Evolutionary conservation across 2,329 filamentous ascomycete species (phyloP).

Genomic region (Podosphaera fusca): DNA sequence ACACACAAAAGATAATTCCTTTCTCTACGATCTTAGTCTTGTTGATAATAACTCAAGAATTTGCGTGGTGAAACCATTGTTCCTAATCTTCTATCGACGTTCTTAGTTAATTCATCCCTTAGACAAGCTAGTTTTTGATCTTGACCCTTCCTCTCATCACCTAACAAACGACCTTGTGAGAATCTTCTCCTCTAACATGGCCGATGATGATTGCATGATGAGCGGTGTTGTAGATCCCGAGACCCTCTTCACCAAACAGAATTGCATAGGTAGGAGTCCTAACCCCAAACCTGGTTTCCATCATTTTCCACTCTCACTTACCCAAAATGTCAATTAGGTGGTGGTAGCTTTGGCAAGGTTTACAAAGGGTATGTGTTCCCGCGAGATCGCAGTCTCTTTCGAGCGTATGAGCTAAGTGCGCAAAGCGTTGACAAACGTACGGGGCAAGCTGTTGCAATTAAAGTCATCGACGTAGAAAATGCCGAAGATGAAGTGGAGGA

Average conservation of each 20-base stretch:
- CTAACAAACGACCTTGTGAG: too few species aligned
- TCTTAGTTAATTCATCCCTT: too few species aligned
- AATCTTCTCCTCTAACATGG: slow-evolving; percentile 7
- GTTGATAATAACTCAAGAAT: too few species aligned
- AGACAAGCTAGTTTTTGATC: background rate
- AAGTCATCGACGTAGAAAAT: slow-evolving; percentile 96
- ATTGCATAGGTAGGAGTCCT: slow-evolving; percentile 46
- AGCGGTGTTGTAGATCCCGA: slow-evolving; percentile 54
- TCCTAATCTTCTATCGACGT: too few species aligned
- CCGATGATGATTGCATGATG: slow-evolving; percentile 14
- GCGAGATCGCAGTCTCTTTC: background rate
- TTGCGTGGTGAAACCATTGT: too few species aligned
- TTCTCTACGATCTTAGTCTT: too few species aligned
- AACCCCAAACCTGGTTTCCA: background rate
- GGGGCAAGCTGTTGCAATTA: slow-evolving; percentile 88
- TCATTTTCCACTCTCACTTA: slow-evolving; percentile 9
- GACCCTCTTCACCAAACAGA: slow-evolving; percentile 79
- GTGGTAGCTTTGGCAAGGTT: slow-evolving; percentile 94
- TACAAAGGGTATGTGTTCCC: slow-evolving; percentile 63
- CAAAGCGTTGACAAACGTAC: slow-evolving; percentile 72
- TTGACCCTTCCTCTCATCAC: too few species aligned
- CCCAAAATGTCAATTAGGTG: slow-evolving; percentile 31
- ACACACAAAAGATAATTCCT: too few species aligned
- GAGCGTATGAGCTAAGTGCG: background rate
- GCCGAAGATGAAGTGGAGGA: slow-evolving; percentile 98